Evolutionary conservation across 2,329 filamentous ascomycete species (phyloP).

Genomic region (Phialophora verrucosa): DNA sequence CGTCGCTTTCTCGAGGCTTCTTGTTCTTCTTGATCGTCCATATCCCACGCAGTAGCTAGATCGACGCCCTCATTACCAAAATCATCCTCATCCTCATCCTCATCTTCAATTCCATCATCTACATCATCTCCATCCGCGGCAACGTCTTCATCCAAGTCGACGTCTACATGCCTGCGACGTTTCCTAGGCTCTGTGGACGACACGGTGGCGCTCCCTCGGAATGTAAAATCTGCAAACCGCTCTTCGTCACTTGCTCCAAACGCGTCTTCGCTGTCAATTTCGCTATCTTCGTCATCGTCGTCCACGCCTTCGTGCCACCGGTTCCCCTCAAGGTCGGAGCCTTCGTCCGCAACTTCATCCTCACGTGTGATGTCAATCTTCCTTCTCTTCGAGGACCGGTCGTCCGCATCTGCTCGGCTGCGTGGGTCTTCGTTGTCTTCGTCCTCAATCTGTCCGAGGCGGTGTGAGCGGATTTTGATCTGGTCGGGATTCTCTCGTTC

Average conservation of each 20-base stretch:
- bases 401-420: constrained; percentile 45
- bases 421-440: constrained; percentile 61
- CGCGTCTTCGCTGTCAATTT: constrained; percentile 77
- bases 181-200: constrained; percentile 36
- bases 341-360: constrained; percentile 56
- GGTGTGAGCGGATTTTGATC: constrained; percentile 60
- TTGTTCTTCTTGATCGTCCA: constrained; percentile 58
- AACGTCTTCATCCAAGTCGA: constrained; percentile 57
- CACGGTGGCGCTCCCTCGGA: constrained; percentile 59
- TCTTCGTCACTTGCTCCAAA: constrained; percentile 90
- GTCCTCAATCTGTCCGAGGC: constrained; percentile 62
- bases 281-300: constrained; percentile 69
- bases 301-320: constrained; percentile 80
- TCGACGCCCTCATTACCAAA: constrained; percentile 69
- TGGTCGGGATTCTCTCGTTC: constrained; percentile 61
- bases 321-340: constrained; percentile 84
- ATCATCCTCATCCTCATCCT: constrained; percentile 50
- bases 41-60: constrained; percentile 66
- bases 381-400: constrained; percentile 43
- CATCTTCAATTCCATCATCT: neutral
- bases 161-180: constrained; percentile 14
- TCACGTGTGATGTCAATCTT: constrained; percentile 42
- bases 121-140: constrained; percentile 48
- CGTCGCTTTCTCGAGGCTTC: constrained; percentile 43
- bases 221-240: constrained; percentile 76